Percentiles rank a stretch among this genome's conserved stretches.
phyloP scores from a whole-genome alignment of 164 flowering plant species.

The Liquidambar formosana region DNA sequence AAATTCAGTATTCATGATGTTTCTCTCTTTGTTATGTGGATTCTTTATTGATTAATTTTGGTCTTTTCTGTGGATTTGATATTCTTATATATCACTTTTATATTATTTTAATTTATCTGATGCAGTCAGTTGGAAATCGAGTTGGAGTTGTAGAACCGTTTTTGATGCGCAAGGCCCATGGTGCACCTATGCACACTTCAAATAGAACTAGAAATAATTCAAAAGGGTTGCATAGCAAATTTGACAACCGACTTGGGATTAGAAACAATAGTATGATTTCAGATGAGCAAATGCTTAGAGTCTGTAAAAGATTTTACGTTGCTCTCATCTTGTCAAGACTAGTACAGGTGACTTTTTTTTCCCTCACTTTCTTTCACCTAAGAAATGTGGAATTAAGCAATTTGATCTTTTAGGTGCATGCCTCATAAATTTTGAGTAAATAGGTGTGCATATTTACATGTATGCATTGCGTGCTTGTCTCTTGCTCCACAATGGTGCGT shows the following conservation, averaged over 20 bases:
- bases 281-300: constrained; percentile 75
- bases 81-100: constrained; percentile 1
- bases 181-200: constrained; percentile 60
- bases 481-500: background rate
- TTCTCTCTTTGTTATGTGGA: background rate
- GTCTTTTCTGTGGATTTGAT: background rate
- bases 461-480: background rate
- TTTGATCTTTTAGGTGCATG: background rate
- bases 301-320: constrained; percentile 88
- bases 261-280: constrained; percentile 39
- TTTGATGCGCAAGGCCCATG: constrained; percentile 99
- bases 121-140: constrained; percentile 94
- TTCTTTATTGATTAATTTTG: background rate
- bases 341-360: constrained; percentile 66
- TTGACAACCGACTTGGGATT: constrained; percentile 27
- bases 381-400: background rate
- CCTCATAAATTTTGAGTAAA: background rate
- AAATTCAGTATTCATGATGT: background rate
- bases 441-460: background rate
- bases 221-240: constrained; percentile 39
- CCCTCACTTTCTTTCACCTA: background rate
- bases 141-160: constrained; percentile 92
- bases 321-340: constrained; percentile 89
- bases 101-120: constrained; percentile 1
- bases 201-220: constrained; percentile 40